These are phyloP conservation scores for Aspergillus cristatus DNA, from an alignment of 495 filamentous ascomycete genomes.

Conservation along the genomic window DNA sequence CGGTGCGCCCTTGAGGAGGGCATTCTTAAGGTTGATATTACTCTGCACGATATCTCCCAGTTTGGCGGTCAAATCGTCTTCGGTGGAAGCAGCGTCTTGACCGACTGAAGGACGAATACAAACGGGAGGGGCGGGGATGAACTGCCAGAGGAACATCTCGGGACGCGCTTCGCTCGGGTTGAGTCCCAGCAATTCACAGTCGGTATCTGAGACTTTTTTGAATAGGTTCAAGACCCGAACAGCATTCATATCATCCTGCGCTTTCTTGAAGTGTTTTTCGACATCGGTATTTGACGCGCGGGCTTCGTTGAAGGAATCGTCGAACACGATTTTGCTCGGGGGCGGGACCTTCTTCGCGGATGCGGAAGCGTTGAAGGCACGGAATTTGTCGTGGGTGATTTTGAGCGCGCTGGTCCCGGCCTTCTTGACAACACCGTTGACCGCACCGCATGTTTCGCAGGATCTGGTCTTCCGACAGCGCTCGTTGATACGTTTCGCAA, in stretches of 20 bases:
- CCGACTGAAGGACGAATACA: conserved; percentile 88
- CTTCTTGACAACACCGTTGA: conserved; percentile 88
- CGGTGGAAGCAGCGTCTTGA: conserved; percentile 83
- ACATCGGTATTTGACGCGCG: conserved; percentile 66
- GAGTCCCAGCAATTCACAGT: conserved; percentile 87
- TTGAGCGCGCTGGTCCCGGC: conserved; percentile 68
- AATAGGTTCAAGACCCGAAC: conserved; percentile 83
- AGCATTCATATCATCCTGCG: conserved; percentile 89
- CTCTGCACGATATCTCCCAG: conserved; percentile 88
- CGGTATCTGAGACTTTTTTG: conserved; percentile 69
- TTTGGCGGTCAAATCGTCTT: conserved; percentile 94
- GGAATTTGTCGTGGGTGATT: conserved; percentile 88
- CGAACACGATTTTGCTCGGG: conserved; percentile 67
- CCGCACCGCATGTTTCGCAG: conserved; percentile 64
- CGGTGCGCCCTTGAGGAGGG: conserved; percentile 69
- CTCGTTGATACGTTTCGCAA: conserved; percentile 79
- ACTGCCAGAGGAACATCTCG: conserved; percentile 98
- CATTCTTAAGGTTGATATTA: conserved; percentile 71
- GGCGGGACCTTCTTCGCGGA: conserved; percentile 76
- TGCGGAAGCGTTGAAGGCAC: conserved; percentile 74
- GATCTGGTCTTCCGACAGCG: conserved; percentile 75
- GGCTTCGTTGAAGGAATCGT: conserved; percentile 70
- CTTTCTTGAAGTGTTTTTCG: conserved; percentile 84
- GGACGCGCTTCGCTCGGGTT: conserved; percentile 79
- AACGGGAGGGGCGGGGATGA: conserved; percentile 84